These are phyloP conservation scores for Syncephalis plumigaleata DNA, from an alignment of 371 early-diverging fungal species.

Conservation along the genomic window DNA sequence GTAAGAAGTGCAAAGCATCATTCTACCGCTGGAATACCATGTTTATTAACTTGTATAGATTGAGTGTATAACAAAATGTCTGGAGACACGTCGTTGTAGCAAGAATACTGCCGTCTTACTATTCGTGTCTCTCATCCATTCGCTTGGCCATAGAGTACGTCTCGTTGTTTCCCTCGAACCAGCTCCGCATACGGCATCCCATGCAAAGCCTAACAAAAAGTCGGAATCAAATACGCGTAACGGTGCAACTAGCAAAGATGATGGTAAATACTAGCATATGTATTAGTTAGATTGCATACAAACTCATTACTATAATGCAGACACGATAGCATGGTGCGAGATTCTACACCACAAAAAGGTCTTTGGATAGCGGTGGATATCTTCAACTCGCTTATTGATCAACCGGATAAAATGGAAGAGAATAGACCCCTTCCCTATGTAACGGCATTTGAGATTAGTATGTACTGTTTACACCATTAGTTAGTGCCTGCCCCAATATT, in stretches of 20 bases:
- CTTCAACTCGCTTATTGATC: slow-evolving; percentile 26
- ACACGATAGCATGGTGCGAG: slow-evolving; percentile 42
- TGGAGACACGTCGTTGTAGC: too few species aligned
- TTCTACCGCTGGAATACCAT: too few species aligned
- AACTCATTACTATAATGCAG: neutral
- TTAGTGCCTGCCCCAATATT: neutral
- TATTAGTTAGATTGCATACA: neutral
- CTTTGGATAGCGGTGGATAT: slow-evolving; percentile 50
- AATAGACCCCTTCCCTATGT: slow-evolving; percentile 33
- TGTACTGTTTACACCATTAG: neutral
- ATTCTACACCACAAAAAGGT: slow-evolving; percentile 19
- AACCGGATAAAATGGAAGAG: slow-evolving; percentile 28
- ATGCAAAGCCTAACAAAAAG: slow-evolving; percentile 4
- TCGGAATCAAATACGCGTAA: slow-evolving; percentile 4
- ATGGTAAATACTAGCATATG: neutral
- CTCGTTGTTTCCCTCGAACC: slow-evolving; percentile 3
- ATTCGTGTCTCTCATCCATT: neutral
- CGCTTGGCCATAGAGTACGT: slow-evolving; percentile 3
- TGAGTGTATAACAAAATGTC: too few species aligned
- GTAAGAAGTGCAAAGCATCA: too few species aligned
- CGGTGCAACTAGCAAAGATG: slow-evolving; percentile 1
- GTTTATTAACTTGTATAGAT: too few species aligned
- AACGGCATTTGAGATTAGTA: slow-evolving; percentile 29
- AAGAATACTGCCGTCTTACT: too few species aligned
- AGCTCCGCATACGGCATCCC: slow-evolving; percentile 4